Conservation (phyloP, 331 rosid species). For the Rosa hybrid region DNA sequence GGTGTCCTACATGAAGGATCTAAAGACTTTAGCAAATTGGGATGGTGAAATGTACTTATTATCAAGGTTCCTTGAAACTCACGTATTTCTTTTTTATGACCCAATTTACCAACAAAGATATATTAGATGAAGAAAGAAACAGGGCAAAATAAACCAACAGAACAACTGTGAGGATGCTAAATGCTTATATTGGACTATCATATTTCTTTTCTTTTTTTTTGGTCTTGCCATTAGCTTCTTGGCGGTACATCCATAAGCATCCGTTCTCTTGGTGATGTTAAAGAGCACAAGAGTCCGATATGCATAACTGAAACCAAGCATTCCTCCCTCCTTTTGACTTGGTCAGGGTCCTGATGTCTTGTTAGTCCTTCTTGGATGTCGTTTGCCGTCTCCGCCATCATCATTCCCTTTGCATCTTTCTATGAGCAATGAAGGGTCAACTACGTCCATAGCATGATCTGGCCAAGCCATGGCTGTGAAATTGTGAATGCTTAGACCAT, state of each 20-base stretch:
- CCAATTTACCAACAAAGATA: not conserved
- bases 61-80: not conserved
- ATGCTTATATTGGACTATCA: not conserved
- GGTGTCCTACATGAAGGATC: not conserved
- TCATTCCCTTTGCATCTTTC: constrained; percentile 3
- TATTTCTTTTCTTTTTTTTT: too few species aligned
- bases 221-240: too few species aligned
- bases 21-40: not conserved
- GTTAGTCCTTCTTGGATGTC: not conserved
- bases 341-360: not conserved
- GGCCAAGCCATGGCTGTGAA: constrained; percentile 38
- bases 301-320: constrained; percentile 43
- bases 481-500: constrained; percentile 37
- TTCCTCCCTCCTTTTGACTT: constrained; percentile 23
- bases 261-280: constrained; percentile 38
- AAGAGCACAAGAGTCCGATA: constrained; percentile 54
- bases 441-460: constrained; percentile 30
- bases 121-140: too few species aligned
- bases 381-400: constrained; percentile 1
- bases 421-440: constrained; percentile 35
- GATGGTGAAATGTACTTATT: too few species aligned
- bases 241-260: constrained; percentile 13
- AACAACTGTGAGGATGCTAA: too few species aligned
- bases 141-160: too few species aligned
- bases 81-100: not conserved